Base-by-base conservation (phyloP, 2,329 filamentous ascomycete genomes). In the Kalmusia sp. region DNA sequence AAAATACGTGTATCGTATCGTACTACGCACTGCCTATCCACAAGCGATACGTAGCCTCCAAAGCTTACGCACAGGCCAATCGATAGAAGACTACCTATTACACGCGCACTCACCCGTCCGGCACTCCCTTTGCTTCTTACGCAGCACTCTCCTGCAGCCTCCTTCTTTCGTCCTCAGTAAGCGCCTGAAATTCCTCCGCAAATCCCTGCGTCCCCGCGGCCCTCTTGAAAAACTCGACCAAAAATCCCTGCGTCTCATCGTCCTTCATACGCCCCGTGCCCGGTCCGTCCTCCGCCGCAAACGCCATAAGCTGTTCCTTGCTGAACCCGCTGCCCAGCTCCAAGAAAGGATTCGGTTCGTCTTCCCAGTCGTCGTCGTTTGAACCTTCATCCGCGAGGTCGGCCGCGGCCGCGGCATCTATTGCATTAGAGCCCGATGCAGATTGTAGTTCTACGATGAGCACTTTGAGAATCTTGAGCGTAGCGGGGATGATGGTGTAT, bases 381-480 rank as follows among this genome's bases (percentile, higher is more conserved):
- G 89, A 89, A 52, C 90, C 91, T 52, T 92, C 89, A 33, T 87
- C 87, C 5, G 84, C 81, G 2, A 84, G 80, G 0, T 85, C 85
- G 0, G 85, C 83, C 0, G 86, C 87, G 0, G 85, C 84, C 1
- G 79, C 79, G 3, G 81, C 77, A 35, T 85, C 84, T 80, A 45
- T 86, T 83, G 43, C 79, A 79, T 54, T 80, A 8, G 17, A 59
- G 21, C 91, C 91, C 4, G 90, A 88, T 1, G 92, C 91, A 0
- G 91, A 92, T 5, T 90, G 81, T 3, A 99, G 85, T 77, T 99
- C 95, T 69, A 96, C 92, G 40, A 98, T 89, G 7, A 99, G 85
- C 3, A 98, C 89, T 80, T 99, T 99, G 76, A 98, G 79, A 55
- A 99, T 97, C 79, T 99, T 99, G 69, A 99, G 83, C 1, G 91